phyloP scores from a whole-genome alignment of 164 flowering plant genomes.

The Santalum album region DNA sequence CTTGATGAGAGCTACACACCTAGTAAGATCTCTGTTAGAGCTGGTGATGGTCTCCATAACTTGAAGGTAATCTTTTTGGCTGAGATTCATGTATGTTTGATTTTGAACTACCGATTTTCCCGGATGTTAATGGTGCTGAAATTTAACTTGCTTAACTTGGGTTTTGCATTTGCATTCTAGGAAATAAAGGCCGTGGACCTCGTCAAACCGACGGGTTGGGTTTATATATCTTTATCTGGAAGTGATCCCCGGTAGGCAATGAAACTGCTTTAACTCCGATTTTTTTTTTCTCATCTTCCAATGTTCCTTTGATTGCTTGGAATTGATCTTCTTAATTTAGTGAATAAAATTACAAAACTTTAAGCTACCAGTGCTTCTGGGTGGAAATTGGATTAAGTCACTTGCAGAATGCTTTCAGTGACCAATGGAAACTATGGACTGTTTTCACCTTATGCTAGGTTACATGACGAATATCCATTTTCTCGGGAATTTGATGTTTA shows the following conservation, averaged over 20 bases:
- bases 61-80: slow-evolving; percentile 43
- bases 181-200: slow-evolving; percentile 86
- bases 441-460: too few relatives aligned
- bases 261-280: not conserved
- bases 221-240: slow-evolving; percentile 73
- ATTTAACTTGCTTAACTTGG: not conserved
- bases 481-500: too few relatives aligned
- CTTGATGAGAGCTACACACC: slow-evolving; percentile 92
- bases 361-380: too few relatives aligned
- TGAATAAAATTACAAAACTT: too few relatives aligned
- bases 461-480: too few relatives aligned
- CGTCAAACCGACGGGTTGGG: slow-evolving; percentile 85
- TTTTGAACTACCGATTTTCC: too few relatives aligned
- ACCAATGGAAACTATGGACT: too few relatives aligned
- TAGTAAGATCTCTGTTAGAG: slow-evolving; percentile 62
- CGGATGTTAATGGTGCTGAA: not conserved
- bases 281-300: too few relatives aligned
- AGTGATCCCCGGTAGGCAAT: slow-evolving; percentile 72
- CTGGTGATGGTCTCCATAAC: slow-evolving; percentile 96
- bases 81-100: not conserved
- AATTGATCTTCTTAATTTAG: too few relatives aligned
- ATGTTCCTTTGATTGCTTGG: too few relatives aligned
- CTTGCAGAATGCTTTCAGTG: not conserved
- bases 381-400: not conserved
- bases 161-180: slow-evolving; percentile 19